These are phyloP conservation scores for Hymenoscyphus repandus DNA, from an alignment of 2,329 filamentous ascomycete species.

Conservation along the genomic window DNA sequence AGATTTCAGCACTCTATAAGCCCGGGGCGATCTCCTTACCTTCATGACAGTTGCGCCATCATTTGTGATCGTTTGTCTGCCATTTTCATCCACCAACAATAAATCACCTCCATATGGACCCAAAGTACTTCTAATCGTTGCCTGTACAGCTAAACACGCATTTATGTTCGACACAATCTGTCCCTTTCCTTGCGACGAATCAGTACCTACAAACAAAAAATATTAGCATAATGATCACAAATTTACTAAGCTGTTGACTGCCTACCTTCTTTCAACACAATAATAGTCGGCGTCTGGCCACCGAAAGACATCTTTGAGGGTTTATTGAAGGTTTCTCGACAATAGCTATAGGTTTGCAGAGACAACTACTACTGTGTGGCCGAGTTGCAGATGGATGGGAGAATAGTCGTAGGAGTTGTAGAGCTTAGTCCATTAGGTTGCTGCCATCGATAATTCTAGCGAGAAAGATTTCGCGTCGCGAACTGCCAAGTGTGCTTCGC, in stretches of 20 bases:
- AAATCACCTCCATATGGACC: conserved; percentile 96
- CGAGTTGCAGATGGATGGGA: too few relatives aligned
- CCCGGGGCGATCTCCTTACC: conserved; percentile 40
- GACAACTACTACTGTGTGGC: too few relatives aligned
- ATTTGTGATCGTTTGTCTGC: conserved; percentile 95
- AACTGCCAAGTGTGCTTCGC: conserved; percentile 2
- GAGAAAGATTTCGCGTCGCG: conserved; percentile 13
- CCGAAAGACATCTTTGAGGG: conserved; percentile 75
- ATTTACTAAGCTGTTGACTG: conserved; percentile 40
- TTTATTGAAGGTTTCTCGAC: background rate
- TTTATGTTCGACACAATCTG: conserved; percentile 98
- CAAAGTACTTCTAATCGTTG: conserved; percentile 90
- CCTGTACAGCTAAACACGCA: conserved; percentile 91
- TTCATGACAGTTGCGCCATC: conserved; percentile 99
- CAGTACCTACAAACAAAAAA: conserved; percentile 63
- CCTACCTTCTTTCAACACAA: conserved; percentile 95
- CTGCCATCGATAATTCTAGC: conserved; percentile 6
- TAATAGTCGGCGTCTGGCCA: conserved; percentile 94
- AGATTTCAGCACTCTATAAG: conserved; percentile 6
- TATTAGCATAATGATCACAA: conserved; percentile 11
- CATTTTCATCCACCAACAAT: conserved; percentile 92
- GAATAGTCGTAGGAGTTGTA: background rate
- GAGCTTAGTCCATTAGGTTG: conserved; percentile 7
- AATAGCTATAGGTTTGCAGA: too few relatives aligned
- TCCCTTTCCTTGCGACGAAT: conserved; percentile 93